These are phyloP conservation scores for Magnusiomyces fungicola DNA, from an alignment of 1,139 yeast genomes.

Conservation along the genomic window DNA sequence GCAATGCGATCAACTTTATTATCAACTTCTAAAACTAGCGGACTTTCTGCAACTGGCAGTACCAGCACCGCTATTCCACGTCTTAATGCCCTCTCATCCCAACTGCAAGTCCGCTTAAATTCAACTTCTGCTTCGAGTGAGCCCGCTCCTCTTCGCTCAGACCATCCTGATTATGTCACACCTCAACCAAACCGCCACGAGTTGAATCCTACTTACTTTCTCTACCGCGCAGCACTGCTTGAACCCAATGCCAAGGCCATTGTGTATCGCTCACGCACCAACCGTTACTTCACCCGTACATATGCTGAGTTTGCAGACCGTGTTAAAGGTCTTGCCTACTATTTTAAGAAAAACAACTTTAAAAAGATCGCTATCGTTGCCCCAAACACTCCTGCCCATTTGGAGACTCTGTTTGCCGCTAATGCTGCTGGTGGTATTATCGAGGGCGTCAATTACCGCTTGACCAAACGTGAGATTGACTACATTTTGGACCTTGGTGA, in stretches of 20 bases:
- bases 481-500: conserved; percentile 30
- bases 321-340: conserved; percentile 30
- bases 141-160: not conserved
- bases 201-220: conserved; percentile 33
- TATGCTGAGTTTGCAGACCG: conserved; percentile 29
- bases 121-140: not conserved
- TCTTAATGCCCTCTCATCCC: not conserved
- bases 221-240: conserved; percentile 32
- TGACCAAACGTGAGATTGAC: conserved; percentile 29
- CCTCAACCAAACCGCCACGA: conserved; percentile 26
- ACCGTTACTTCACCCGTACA: conserved; percentile 24
- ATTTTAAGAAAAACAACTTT: conserved; percentile 24
- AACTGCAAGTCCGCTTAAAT: not conserved
- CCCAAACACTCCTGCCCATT: conserved; percentile 36
- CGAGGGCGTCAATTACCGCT: conserved; percentile 34
- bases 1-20: too few relatives aligned
- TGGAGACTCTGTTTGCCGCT: conserved; percentile 33
- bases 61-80: conserved; percentile 9
- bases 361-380: conserved; percentile 32
- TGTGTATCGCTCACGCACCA: conserved; percentile 28
- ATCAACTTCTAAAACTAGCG: too few relatives aligned
- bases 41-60: conserved; percentile 20
- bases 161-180: conserved; percentile 4
- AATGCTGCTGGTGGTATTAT: conserved; percentile 32
- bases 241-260: conserved; percentile 33